Evolutionary conservation across 2,329 filamentous ascomycete species (phyloP), one percentile per base, ranked within the genome.

Genomic region (Plenodomus lindquistii): DNA sequence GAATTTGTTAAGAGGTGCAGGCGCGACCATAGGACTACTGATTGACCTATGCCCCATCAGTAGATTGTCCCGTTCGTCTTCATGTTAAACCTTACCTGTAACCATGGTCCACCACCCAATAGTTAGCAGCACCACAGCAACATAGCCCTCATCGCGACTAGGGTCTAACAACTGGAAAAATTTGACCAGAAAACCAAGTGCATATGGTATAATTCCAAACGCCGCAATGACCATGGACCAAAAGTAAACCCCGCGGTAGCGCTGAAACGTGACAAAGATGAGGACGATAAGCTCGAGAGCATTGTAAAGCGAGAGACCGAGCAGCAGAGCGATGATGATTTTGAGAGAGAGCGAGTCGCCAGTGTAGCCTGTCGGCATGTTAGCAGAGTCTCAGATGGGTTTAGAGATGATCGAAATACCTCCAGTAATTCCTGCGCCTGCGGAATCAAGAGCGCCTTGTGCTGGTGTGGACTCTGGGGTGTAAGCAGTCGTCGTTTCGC

Each of bases 41-140:
- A 79, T 62, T 85, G 82, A 0, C 84, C 84, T 1, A 18, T 11
- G 7, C 7, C 22, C 19, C 22, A 39, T 53, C 17, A 56, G 43
- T 35, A 35, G 18, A 27, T 6, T 17, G 21, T 4, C 13, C 19
- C n/a, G n/a, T 21, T 10, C 4, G 5, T 8, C 3, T 2, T 24
- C 37, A 66, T 52, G 1, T 48, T 54, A 17, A 62, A 16, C 24
- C 37, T 36, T 19, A 66, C 66, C 66, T 13, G 82, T 84, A 0
- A 86, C 79, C 81, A 86, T 85, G 2, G 71, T 59, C 64, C 79
- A 81, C 80, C 84, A 81, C 10, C 81, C 83, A 46, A 85, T 50
- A 42, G 74, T 75, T 24, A 77, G 71, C 31, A 79, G 54, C 17
- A 77, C 57, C 35, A 78, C 75, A 9, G 75, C 75, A 1, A 77